These are phyloP conservation scores for Inonotus hispidus DNA, from an alignment of 1,284 basidiomycete genomes.

Conservation along the genomic window DNA sequence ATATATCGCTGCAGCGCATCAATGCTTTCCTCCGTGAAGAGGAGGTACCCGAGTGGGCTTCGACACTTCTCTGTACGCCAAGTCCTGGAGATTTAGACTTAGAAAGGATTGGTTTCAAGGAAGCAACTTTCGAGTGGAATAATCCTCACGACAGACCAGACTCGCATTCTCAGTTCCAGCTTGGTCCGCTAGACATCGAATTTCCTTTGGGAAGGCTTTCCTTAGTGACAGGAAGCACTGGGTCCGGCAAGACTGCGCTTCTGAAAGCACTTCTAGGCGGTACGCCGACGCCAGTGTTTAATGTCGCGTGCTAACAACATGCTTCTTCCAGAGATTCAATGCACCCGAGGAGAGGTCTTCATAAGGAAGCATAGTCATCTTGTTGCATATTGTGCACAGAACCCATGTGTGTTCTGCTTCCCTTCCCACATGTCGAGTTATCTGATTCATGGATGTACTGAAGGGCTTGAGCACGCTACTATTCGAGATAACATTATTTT, in stretches of 20 bases:
- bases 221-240: conserved; percentile 69
- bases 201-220: conserved; percentile 59
- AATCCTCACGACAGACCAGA: conserved; percentile 29
- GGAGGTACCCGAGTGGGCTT: conserved; percentile 65
- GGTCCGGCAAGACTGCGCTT: conserved; percentile 74
- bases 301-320: not conserved
- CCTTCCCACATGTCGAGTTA: not conserved
- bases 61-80: conserved; percentile 37
- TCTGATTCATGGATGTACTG: conserved; percentile 6
- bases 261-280: conserved; percentile 63
- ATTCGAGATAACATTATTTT: conserved; percentile 82
- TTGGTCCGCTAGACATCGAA: conserved; percentile 52
- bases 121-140: conserved; percentile 56
- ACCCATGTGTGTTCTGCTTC: conserved; percentile 45
- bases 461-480: conserved; percentile 70
- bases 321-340: conserved; percentile 56
- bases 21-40: conserved; percentile 55
- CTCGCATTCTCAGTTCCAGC: conserved; percentile 37
- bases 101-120: conserved; percentile 44
- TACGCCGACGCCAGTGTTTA: conserved; percentile 29
- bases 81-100: conserved; percentile 16
- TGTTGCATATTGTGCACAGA: conserved; percentile 64
- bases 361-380: conserved; percentile 60
- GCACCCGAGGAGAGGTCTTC: conserved; percentile 50
- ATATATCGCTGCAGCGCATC: conserved; percentile 68